A percentile compares a stretch with the other conserved stretches of the same genome.
phyloP scores from a whole-genome alignment of 257 asterid species.

The Agastache rugosa region DNA sequence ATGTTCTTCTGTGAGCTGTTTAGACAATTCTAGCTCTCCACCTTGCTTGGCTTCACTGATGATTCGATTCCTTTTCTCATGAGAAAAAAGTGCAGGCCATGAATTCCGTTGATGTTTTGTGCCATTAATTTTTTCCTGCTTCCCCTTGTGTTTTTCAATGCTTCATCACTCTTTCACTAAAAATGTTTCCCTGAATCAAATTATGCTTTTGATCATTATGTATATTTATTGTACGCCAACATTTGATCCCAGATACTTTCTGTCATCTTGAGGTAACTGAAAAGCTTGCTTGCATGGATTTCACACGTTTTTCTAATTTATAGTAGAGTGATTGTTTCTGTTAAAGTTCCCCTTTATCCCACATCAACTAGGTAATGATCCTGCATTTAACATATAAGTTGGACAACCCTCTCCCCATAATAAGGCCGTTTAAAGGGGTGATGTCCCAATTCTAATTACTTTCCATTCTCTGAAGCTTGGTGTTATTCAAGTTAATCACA shows the following conservation, averaged over 20 bases:
- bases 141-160: background rate
- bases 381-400: no score
- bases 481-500: constrained; percentile 1
- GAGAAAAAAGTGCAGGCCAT: no score
- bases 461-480: background rate
- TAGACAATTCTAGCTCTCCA: constrained; percentile 12
- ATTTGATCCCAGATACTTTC: background rate
- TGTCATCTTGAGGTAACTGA: background rate
- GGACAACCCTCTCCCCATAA: no score
- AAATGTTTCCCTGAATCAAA: background rate
- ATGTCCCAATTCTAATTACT: no score
- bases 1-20: background rate
- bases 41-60: constrained; percentile 1
- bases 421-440: no score
- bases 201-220: background rate
- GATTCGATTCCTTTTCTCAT: no score
- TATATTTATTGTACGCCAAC: no score
- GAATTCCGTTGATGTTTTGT: no score
- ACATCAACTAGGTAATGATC: no score
- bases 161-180: background rate
- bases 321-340: background rate
- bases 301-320: background rate
- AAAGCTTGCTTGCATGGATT: background rate
- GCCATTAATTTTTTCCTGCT: background rate
- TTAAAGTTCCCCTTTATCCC: no score